A percentile compares a stretch with the other conserved stretches of the same genome.
Conservation (phyloP, 2,329 filamentous ascomycete species). For the Ascochyta fabae region DNA sequence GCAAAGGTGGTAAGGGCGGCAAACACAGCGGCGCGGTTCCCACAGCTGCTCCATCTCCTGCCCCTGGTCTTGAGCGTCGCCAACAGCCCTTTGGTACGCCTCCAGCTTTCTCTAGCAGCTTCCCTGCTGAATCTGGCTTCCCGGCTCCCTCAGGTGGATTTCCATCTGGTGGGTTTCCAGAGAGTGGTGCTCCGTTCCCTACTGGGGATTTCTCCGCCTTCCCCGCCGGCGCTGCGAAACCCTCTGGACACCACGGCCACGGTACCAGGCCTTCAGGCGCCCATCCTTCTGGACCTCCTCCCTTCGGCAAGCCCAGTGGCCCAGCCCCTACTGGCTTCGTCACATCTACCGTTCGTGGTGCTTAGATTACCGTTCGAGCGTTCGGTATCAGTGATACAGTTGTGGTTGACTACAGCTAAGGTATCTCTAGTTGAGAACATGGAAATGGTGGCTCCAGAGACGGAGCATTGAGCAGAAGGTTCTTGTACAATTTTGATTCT, state of each 20-base stretch:
- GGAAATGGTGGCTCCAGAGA: neutral
- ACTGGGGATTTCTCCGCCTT: no score
- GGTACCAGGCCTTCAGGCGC: no score
- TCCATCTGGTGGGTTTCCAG: neutral
- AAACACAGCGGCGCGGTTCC: neutral
- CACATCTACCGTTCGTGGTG: slow-evolving; percentile 10
- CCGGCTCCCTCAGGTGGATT: neutral
- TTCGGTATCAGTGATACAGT: neutral
- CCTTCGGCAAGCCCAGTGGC: slow-evolving; percentile 1
- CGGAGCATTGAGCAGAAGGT: neutral
- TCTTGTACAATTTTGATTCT: slow-evolving; percentile 7
- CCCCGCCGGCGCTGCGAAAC: neutral
- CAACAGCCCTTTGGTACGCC: neutral
- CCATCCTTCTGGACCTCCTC: slow-evolving; percentile 1
- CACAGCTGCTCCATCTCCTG: neutral
- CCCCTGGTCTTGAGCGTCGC: slow-evolving; percentile 7
- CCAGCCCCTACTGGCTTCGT: slow-evolving; percentile 5
- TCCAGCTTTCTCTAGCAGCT: slow-evolving; percentile 4
- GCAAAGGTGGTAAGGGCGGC: slow-evolving; percentile 3
- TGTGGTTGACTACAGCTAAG: slow-evolving; percentile 1
- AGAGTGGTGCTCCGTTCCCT: no score
- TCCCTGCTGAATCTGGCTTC: neutral
- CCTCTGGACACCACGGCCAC: neutral
- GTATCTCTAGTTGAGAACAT: neutral
- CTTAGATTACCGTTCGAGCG: neutral